A percentile compares a stretch with the other conserved stretches of the same genome.
These are phyloP conservation scores for Penicillium canariense DNA, from an alignment of 495 filamentous ascomycete species.

Conservation along the genomic window DNA sequence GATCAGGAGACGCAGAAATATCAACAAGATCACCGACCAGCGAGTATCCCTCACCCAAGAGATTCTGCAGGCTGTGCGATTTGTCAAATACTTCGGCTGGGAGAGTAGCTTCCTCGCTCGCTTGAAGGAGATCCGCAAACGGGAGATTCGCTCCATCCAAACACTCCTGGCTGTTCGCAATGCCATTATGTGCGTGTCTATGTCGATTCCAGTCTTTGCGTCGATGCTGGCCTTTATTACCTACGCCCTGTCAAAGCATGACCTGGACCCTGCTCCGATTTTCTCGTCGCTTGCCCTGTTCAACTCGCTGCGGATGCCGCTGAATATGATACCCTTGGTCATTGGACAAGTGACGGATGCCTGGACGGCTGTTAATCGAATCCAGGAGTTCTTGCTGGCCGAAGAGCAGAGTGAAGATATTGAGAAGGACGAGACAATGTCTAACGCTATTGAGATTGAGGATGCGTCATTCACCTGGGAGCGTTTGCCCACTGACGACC, in stretches of 20 bases:
- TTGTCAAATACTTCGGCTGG: slow-evolving; percentile 97
- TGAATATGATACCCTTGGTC: slow-evolving; percentile 84
- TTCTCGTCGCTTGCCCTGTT: slow-evolving; percentile 94
- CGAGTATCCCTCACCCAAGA: slow-evolving; percentile 90
- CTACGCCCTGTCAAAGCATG: slow-evolving; percentile 73
- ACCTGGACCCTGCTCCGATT: slow-evolving; percentile 68
- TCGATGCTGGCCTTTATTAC: slow-evolving; percentile 96
- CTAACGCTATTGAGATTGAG: slow-evolving; percentile 68
- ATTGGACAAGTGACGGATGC: slow-evolving; percentile 89
- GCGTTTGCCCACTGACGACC: slow-evolving; percentile 64
- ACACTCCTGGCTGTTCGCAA: slow-evolving; percentile 77
- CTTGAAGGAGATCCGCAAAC: slow-evolving; percentile 64
- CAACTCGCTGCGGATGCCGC: slow-evolving; percentile 82
- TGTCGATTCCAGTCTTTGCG: slow-evolving; percentile 83
- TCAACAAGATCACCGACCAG: slow-evolving; percentile 92
- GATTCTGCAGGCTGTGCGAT: slow-evolving; percentile 83
- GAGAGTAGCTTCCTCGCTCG: slow-evolving; percentile 81
- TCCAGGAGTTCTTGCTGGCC: slow-evolving; percentile 81
- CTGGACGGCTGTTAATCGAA: slow-evolving; percentile 74
- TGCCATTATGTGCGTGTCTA: slow-evolving; percentile 73
- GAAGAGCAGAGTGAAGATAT: slow-evolving; percentile 83
- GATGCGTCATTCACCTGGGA: slow-evolving; percentile 93
- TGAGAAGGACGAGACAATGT: slow-evolving; percentile 55
- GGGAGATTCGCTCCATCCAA: slow-evolving; percentile 77
- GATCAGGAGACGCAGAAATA: slow-evolving; percentile 65